Evolutionary conservation across 306 rosid species (phyloP), one percentile per base, ranked within the genome.

Genomic region (Lathyrus aphaca): DNA sequence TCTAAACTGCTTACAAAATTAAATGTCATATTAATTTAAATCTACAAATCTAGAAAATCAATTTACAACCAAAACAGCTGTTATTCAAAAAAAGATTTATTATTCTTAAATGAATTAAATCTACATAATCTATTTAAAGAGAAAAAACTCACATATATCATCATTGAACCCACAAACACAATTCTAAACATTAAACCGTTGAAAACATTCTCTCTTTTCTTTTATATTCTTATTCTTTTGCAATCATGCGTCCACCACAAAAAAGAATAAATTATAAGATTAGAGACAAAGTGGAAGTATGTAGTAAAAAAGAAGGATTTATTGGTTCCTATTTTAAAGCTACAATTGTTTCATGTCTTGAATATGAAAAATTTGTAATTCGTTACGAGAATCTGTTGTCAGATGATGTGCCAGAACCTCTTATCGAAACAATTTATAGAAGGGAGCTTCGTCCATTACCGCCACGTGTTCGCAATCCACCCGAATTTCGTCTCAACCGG

Each of bases 361-460:
- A 60, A 0, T 62, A 71, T 18, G 68, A 65, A 4, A 54, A 56
- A 15, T 86, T 78, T 27, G 49, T 68, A 1, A 74, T 86, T 0
- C 38, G 58, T 3, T 78, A 86, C 75, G 56, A 72, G 58, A 78
- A 63, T 19, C 27, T 86, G 1, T 15, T 82, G 5, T 72, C 44
- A 3, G 82, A 82, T 3, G 81, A 82, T 38, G 75, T 25, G 7
- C 63, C 78, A 0, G 29, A 2, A 6, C 79, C 67, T 2, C 10
- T 86, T 1, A 57, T 13, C 0, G 86, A 81, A 8, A 73, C 48
- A 1, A 37, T 78, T 0, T 43, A 38, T 8, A 48, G 38, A 0
- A 77, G 79, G 1, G 90, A 83, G 43, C 64, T 83, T 3, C 77
- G 87, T 10, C 90, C 86, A 1, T 3, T 10, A 7, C 84, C 86